Percentiles rank a stretch among this genome's conserved stretches.
These are phyloP conservation scores for Aspergillus quadrilineatus DNA, from an alignment of 2,329 filamentous ascomycete genomes.

Conservation along the genomic window DNA sequence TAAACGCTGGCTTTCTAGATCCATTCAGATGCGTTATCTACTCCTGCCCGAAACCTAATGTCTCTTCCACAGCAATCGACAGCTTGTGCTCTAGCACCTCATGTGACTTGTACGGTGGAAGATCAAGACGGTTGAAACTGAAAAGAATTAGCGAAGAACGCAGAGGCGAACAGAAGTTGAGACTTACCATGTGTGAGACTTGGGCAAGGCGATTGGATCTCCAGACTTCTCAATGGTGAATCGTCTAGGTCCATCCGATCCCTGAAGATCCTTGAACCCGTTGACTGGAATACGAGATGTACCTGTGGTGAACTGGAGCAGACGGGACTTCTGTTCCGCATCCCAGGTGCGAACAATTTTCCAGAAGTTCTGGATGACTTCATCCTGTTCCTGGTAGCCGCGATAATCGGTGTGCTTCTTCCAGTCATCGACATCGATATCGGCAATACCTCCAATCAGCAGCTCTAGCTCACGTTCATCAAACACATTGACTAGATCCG, in stretches of 20 bases:
- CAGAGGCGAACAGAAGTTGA: conserved; percentile 2
- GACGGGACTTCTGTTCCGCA: conserved; percentile 93
- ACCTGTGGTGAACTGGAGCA: conserved; percentile 95
- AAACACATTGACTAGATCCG: conserved; percentile 96
- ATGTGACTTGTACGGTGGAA: conserved; percentile 87
- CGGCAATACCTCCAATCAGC: conserved; percentile 97
- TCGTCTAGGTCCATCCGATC: conserved; percentile 87
- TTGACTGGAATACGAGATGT: conserved; percentile 98
- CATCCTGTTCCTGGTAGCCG: conserved; percentile 95
- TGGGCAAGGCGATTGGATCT: conserved; percentile 84
- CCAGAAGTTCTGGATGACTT: conserved; percentile 99
- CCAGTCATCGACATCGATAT: conserved; percentile 99
- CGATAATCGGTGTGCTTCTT: conserved; percentile 99
- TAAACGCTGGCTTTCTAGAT: conserved; percentile 15
- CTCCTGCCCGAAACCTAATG: conserved; percentile 97
- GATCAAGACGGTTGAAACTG: conserved; percentile 95
- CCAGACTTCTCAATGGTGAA: conserved; percentile 99
- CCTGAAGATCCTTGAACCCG: conserved; percentile 98
- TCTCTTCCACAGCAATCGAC: conserved; percentile 96
- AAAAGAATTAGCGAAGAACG: background rate
- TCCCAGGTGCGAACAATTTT: conserved; percentile 94
- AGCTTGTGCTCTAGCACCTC: conserved; percentile 86
- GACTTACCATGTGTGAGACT: conserved; percentile 94
- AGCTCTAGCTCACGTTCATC: conserved; percentile 96
- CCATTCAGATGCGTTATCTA: conserved; percentile 48